Evolutionary conservation across 345 rosid genomes (phyloP).

Genomic region (Sisymbrium altissimum): DNA sequence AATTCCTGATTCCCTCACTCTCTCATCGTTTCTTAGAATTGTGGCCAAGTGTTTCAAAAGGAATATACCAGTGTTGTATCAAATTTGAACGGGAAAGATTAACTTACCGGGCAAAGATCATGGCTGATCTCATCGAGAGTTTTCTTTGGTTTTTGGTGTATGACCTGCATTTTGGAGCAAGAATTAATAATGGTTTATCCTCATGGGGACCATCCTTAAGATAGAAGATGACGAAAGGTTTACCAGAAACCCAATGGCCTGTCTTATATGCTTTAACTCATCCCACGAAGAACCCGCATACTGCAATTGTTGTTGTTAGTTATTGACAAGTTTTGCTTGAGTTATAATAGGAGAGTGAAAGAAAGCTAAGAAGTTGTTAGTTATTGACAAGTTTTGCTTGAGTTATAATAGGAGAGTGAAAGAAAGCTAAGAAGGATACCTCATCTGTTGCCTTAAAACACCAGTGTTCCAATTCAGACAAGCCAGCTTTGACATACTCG

Average conservation of each 20-base stretch:
- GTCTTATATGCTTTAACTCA: conserved; percentile 27
- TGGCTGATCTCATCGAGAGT: conserved; percentile 81
- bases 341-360: background rate
- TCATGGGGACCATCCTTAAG: background rate
- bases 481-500: conserved; percentile 83
- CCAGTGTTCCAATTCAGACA: conserved; percentile 89
- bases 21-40: background rate
- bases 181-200: background rate
- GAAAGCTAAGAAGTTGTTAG: background rate
- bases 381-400: background rate
- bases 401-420: background rate
- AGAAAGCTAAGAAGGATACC: conserved; percentile 5
- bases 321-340: background rate
- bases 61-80: background rate
- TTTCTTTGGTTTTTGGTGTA: conserved; percentile 90
- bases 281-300: conserved; percentile 71
- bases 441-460: conserved; percentile 86
- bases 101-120: conserved; percentile 81
- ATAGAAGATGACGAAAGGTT: background rate
- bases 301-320: background rate
- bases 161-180: conserved; percentile 43
- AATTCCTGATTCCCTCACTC: background rate
- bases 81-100: background rate
- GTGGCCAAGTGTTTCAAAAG: too few relatives aligned
- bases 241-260: conserved; percentile 25